Base-by-base conservation (phyloP, 2,329 filamentous ascomycete species). In the Ilyonectria robusta region DNA sequence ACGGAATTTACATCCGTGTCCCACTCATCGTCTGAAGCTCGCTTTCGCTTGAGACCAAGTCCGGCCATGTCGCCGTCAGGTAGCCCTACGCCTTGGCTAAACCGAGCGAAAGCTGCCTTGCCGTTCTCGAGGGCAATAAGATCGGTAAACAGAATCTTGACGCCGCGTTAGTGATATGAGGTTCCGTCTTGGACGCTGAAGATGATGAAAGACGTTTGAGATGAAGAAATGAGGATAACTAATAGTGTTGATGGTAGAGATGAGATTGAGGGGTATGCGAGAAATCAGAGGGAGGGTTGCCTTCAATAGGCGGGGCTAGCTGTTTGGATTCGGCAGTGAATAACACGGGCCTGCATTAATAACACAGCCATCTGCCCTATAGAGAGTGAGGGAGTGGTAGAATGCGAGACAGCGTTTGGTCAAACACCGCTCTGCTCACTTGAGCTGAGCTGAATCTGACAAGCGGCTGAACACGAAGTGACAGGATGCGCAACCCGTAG, bases 111-210 rank as follows among this genome's bases (percentile, higher is more conserved):
- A 5, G 79, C 77, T 33, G 59, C 61, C 61, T 69, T 71, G 42
- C 80, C 81, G 75, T 80, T 81, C 37, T 79, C 70, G 11, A 80
- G 67, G 5, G 69, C 62, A 58, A 78, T 56, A 1, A 83, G 75
- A 10, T 80, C 66, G 21, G 74, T 65, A 23, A 77, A 70, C 19
- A 75, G 63, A 53, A 82, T 67, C 81, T 83, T 70, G 23, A 33
- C 21, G 33, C 40, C 7, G 50, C 23, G 73, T 77, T 62, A 77
- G 73, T 65, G 59, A 60, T 60, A 26, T 40, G 19, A n/a, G 2
- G 40, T 8, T 8, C 21, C 35, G 10, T 53, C 50, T 21, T 51
- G 19, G 33, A 19, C 9, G 26, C 8, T 4, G 54, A 48, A 47
- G 31, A 37, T 17, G 11, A 40, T 17, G 11, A 40, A 26, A 53